Evolutionary conservation across 75 land plant genomes (phyloP).

Genomic region (Selaginella tamariscina): DNA sequence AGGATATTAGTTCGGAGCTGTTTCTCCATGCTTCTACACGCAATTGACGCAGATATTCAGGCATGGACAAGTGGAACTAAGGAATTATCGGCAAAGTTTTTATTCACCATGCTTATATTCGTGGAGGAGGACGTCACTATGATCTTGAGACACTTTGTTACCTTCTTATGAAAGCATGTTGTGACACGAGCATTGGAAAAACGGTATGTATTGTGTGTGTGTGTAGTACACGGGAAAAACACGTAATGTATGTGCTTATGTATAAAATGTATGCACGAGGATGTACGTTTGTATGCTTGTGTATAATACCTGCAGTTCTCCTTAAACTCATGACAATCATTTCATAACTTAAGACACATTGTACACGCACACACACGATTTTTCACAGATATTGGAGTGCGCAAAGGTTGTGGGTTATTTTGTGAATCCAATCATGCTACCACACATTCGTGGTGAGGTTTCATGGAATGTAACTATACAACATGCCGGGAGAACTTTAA

Average conservation of each 20-base stretch:
- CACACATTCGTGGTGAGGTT: slow-evolving; percentile 21
- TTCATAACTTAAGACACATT: not conserved
- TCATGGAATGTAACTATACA: slow-evolving; percentile 23
- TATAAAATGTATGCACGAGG: too few relatives aligned
- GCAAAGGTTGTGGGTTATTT: slow-evolving; percentile 28
- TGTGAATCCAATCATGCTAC: slow-evolving; percentile 32
- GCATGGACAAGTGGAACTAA: slow-evolving; percentile 30
- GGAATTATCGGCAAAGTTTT: slow-evolving; percentile 24
- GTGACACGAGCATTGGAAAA: slow-evolving; percentile 14
- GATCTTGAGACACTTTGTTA: slow-evolving; percentile 22
- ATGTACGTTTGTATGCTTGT: not conserved
- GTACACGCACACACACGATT: not conserved
- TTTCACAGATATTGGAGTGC: slow-evolving; percentile 26
- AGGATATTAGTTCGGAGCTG: slow-evolving; percentile 28
- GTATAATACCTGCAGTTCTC: not conserved
- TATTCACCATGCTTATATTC: slow-evolving; percentile 21
- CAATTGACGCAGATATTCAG: slow-evolving; percentile 25
- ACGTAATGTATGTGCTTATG: too few relatives aligned
- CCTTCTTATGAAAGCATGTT: slow-evolving; percentile 20
- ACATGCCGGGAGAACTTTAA: slow-evolving; percentile 19
- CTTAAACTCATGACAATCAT: not conserved
- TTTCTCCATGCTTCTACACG: slow-evolving; percentile 22
- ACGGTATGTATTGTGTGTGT: slow-evolving; percentile 19
- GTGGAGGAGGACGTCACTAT: slow-evolving; percentile 30
- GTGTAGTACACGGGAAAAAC: too few relatives aligned